Percentiles rank a stretch among this genome's conserved stretches.
phyloP scores from a whole-genome alignment of 345 rosid species.

The Luvunga scandens region DNA sequence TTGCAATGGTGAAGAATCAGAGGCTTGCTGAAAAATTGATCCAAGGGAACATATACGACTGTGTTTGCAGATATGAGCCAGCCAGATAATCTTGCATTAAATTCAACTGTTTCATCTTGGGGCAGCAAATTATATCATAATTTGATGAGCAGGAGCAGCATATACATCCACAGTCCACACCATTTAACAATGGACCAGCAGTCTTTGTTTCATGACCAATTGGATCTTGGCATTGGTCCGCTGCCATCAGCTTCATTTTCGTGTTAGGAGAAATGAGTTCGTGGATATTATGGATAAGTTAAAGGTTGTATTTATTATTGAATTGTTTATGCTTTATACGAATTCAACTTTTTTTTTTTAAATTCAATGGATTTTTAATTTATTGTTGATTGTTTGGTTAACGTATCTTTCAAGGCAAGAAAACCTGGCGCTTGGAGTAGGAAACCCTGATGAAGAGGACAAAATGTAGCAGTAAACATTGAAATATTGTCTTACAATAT shows the following conservation, averaged over 20 bases:
- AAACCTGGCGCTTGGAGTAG: too few species aligned
- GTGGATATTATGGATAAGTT: neutral
- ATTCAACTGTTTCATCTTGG: neutral
- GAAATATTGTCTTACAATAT: too few species aligned
- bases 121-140: neutral
- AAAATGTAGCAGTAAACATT: too few species aligned
- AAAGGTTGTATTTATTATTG: neutral
- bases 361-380: neutral
- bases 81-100: conserved; percentile 19
- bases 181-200: neutral
- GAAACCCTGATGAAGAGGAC: too few species aligned
- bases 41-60: conserved; percentile 78
- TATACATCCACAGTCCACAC: neutral
- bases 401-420: too few species aligned
- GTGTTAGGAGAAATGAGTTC: neutral
- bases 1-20: conserved; percentile 99
- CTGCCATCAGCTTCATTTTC: neutral
- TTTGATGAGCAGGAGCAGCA: neutral
- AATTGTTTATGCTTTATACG: neutral
- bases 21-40: conserved; percentile 91
- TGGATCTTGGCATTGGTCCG: neutral
- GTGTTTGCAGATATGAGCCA: conserved; percentile 89
- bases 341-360: neutral
- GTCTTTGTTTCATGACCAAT: neutral
- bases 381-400: too few species aligned